Base-by-base conservation (phyloP, 2,329 filamentous ascomycete genomes). In the Cytospora schulzeri region DNA sequence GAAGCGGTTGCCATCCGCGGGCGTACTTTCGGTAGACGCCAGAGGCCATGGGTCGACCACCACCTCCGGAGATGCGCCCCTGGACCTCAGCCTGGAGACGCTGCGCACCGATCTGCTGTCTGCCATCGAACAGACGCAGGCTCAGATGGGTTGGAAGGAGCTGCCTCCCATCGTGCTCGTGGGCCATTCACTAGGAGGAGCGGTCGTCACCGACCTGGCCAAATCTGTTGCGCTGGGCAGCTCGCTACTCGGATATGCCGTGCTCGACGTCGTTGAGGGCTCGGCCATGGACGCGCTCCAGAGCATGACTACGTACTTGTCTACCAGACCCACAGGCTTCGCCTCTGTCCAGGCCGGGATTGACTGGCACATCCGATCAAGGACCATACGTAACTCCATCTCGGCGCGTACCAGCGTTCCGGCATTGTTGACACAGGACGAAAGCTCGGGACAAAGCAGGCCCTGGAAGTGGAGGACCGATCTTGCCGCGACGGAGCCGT, bases 221-320 rank as follows among this genome's bases (percentile, higher is more conserved):
- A 87, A 85, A 72, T 83, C 83, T 22, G 86, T 86, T 1, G 79
- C 82, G 48, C 79, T 97, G 41, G 91, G 90, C 1, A 75, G 78
- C 45, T 84, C 88, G 29, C 75, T 98, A 1, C 80, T 98, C 19
- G 95, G 92, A 24, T 97, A 94, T 76, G 91, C 88, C 4, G 93
- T 98, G 9, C 81, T 99, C 19, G 95, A 99, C 76, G 92, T 99
- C 5, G 95, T 99, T 31, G 95, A 99, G 77, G 91, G 95, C 14
- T 96, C 92, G 0, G 95, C 95, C 38, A 94, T 99, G 76, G 95
- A 98, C 75, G 94, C 95, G 3, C 82, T 99, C 60, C 88, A 93
- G 75, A 93, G 91, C 76, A 99, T 99, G 95, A 90, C 95, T 69
- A 90, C 89, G 3, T 97, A 97, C 75, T 84, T 99, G 24, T 88